phyloP scores from a whole-genome alignment of 805 yeast genomes.

The Ogataea pilisensis region DNA sequence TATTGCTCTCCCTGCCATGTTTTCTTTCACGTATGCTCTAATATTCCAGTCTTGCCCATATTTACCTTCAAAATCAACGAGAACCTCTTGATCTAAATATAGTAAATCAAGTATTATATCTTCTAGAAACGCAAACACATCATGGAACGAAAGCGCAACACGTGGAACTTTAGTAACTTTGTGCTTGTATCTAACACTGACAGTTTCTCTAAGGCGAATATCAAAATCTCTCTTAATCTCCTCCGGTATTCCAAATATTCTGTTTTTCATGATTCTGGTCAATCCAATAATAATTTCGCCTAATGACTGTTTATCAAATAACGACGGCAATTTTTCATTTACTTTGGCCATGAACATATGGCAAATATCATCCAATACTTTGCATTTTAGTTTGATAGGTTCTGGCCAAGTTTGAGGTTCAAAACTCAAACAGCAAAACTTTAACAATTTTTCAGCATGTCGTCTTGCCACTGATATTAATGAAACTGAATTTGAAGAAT shows the following conservation, averaged over 20 bases:
- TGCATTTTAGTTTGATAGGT: slow-evolving; percentile 6
- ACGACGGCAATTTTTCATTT: slow-evolving; percentile 1
- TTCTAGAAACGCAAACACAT: slow-evolving; percentile 11
- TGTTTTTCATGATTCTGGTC: slow-evolving; percentile 7
- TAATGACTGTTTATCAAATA: slow-evolving; percentile 8
- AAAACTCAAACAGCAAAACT: slow-evolving; percentile 14
- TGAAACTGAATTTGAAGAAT: neutral
- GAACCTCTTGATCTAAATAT: slow-evolving; percentile 5
- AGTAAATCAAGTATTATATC: slow-evolving; percentile 9
- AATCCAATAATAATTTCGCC: slow-evolving; percentile 7
- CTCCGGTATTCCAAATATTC: slow-evolving; percentile 13
- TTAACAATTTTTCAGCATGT: slow-evolving; percentile 11
- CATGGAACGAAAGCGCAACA: slow-evolving; percentile 6
- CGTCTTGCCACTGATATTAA: slow-evolving; percentile 5
- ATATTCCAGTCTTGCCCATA: slow-evolving; percentile 9
- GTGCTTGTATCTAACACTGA: slow-evolving; percentile 6
- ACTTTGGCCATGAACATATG: slow-evolving; percentile 9
- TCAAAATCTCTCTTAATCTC: slow-evolving; percentile 5
- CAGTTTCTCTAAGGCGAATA: slow-evolving; percentile 2
- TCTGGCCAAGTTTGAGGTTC: slow-evolving; percentile 16
- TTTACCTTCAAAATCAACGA: slow-evolving; percentile 10
- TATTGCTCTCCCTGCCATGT: slow-evolving; percentile 12
- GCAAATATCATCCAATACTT: slow-evolving; percentile 9
- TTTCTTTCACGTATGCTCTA: slow-evolving; percentile 6
- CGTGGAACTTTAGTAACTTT: slow-evolving; percentile 8